Evolutionary conservation across 345 rosid genomes (phyloP).

Genomic region (Orychophragmus violaceus): DNA sequence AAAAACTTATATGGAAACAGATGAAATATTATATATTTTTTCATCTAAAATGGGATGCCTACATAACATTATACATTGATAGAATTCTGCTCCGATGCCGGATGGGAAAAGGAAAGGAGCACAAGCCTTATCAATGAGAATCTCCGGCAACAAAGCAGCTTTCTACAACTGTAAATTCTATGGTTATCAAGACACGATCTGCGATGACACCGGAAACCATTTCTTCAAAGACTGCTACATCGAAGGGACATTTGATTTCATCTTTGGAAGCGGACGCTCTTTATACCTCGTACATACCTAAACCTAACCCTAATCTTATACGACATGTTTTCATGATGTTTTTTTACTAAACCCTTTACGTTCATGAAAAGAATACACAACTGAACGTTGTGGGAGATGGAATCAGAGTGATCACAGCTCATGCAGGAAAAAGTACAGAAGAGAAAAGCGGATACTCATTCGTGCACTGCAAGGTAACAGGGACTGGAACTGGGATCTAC

Average conservation of each 20-base stretch:
- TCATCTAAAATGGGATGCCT: neutral
- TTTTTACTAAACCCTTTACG: neutral
- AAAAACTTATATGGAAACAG: no score
- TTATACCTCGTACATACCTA: conserved; percentile 41
- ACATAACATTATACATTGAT: neutral
- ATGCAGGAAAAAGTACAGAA: conserved; percentile 33
- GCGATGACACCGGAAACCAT: conserved; percentile 62
- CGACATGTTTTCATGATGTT: neutral
- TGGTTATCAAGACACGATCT: conserved; percentile 67
- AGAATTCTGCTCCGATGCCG: conserved; percentile 62
- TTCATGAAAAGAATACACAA: conserved; percentile 15
- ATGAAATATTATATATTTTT: no score
- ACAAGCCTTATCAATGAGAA: conserved; percentile 56
- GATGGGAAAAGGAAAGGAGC: conserved; percentile 34
- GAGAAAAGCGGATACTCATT: conserved; percentile 50
- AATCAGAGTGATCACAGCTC: conserved; percentile 51
- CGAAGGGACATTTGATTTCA: conserved; percentile 75
- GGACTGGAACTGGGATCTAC: conserved; percentile 34
- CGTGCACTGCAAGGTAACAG: conserved; percentile 38
- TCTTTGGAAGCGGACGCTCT: conserved; percentile 63
- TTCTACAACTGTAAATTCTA: conserved; percentile 46
- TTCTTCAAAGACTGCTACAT: conserved; percentile 65
- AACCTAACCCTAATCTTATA: neutral
- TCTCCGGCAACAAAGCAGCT: conserved; percentile 50
- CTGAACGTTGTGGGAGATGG: conserved; percentile 33